Conservation (phyloP, 2,329 filamentous ascomycete species). For the Orbilia ellipsospora region DNA sequence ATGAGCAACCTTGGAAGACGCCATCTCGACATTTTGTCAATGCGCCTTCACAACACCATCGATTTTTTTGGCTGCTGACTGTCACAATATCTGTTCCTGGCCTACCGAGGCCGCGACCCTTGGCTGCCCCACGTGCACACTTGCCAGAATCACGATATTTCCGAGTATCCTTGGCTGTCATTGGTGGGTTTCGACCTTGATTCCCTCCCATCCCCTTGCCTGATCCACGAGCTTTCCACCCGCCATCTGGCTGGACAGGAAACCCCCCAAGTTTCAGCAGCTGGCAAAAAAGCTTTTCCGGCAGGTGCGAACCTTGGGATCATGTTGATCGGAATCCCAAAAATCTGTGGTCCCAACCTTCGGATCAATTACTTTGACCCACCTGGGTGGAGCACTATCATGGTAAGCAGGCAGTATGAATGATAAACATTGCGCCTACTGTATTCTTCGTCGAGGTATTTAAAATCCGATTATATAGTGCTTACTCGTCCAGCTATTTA, state of each 20-base stretch:
- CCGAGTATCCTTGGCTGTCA: constrained; percentile 16
- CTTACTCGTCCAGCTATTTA: too few species aligned
- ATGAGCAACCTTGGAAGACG: too few species aligned
- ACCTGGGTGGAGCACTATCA: background rate
- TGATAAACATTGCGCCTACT: too few species aligned
- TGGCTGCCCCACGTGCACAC: constrained; percentile 5
- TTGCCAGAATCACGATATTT: constrained; percentile 26
- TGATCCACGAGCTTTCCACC: constrained; percentile 4
- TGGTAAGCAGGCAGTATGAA: background rate
- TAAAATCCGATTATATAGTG: too few species aligned
- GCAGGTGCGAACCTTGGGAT: constrained; percentile 18
- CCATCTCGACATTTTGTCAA: too few species aligned
- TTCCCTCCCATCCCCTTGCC: constrained; percentile 22
- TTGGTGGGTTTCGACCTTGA: constrained; percentile 30
- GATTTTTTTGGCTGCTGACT: constrained; percentile 25
- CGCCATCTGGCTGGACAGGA: constrained; percentile 26
- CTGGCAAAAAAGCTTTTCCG: constrained; percentile 21
- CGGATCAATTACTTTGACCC: constrained; percentile 27
- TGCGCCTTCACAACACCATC: background rate
- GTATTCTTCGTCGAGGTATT: too few species aligned
- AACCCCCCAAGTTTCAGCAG: constrained; percentile 16
- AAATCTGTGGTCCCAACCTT: constrained; percentile 22
- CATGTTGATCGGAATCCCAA: constrained; percentile 32
- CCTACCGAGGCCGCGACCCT: constrained; percentile 32
- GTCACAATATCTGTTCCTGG: constrained; percentile 23